Conservation (phyloP, 805 yeast genomes). For the Metschnikowia reukaufii region DNA sequence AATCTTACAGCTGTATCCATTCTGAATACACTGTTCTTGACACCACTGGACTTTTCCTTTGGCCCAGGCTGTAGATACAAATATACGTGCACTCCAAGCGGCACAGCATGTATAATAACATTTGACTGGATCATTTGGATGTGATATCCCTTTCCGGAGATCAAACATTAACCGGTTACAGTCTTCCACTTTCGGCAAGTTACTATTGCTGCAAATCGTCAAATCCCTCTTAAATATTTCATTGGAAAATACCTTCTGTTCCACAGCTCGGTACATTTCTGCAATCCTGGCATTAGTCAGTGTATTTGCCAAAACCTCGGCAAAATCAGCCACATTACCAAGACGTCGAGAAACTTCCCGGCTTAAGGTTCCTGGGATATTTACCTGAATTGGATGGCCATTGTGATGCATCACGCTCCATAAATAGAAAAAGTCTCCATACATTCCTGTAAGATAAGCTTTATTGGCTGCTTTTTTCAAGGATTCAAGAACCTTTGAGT, state of each 20-base stretch:
- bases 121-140: neutral
- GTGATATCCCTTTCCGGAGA: neutral
- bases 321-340: neutral
- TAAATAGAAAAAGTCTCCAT: neutral
- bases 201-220: neutral
- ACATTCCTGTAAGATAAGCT: neutral
- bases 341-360: neutral
- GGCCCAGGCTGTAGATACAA: neutral
- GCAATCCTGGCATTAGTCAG: neutral
- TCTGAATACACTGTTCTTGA: neutral
- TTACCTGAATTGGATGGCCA: neutral
- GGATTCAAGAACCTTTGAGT: neutral
- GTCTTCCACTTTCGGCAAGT: neutral
- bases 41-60: neutral
- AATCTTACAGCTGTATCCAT: neutral
- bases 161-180: neutral
- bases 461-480: neutral
- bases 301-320: neutral
- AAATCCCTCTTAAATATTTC: neutral
- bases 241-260: neutral
- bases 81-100: neutral
- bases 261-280: neutral
- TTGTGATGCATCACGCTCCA: conserved; percentile 1
- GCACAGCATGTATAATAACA: neutral
- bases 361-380: neutral